Base-by-base conservation (phyloP, 805 yeast species). In the Candida ulmi region DNA sequence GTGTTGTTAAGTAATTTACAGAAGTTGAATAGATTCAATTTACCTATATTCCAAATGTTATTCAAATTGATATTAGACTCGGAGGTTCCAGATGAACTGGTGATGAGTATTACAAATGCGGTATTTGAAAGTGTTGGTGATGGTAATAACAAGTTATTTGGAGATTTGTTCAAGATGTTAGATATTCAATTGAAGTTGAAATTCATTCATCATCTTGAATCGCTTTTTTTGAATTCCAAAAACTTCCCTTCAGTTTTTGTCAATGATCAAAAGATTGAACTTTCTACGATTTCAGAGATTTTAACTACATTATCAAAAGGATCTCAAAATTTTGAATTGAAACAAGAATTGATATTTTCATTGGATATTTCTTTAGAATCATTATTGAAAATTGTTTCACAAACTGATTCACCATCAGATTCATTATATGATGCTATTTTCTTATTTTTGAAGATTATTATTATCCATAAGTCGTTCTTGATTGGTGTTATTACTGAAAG, bases 391-490 rank as follows among this genome's bases (percentile, higher is more conserved):
- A 40, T 45, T 3, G 54, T 51, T 8, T 39, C 50, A 2, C 52
- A 53, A 27, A 30, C 48, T 3, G 52, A 47, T 4, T 39, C 37
- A 19, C 33, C 44, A 8, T 18, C 17, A 11, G 48, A 44, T 3
- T 39, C 42, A 11, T 32, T 55, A 11, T 39, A 42, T 28, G 35
- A 45, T 46, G 47, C 76, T 0, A 64, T 78, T 6, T 67, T 74
- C 8, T 62, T 77, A 21, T 66, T 75, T 43, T 61, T 79, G 42
- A 65, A 78, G 41, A 73, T 80, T 13, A 59, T 80, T n/a, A 67
- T 78, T 35, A 72, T 80, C 35, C 85, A 80, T 54, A 76, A 75
- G 50, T 55, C 61, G 3, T 66, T 73, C 16, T 57, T 80, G 29
- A 72, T 73, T 15, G 62, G 67, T 7, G 54, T 72, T n/a, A 63